These are phyloP conservation scores for Suhomyces kunorum DNA, from an alignment of 1,139 yeast genomes.

Conservation along the genomic window DNA sequence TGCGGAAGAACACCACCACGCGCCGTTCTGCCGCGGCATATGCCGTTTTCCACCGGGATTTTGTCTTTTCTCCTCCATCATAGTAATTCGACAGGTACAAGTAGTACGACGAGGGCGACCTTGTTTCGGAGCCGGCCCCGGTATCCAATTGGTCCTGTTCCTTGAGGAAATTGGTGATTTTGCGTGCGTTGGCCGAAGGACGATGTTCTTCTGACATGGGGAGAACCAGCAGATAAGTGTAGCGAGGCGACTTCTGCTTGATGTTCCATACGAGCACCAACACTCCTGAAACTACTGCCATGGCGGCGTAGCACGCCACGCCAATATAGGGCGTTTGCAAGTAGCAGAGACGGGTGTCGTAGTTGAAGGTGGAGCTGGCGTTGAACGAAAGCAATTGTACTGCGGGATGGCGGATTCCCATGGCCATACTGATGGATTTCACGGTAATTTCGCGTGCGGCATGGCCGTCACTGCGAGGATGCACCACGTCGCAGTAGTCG, in stretches of 20 bases:
- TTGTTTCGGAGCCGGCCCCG: conserved; percentile 6
- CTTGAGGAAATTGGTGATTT: conserved; percentile 20
- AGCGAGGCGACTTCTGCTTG: conserved; percentile 26
- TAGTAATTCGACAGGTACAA: conserved; percentile 15
- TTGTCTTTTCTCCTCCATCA: conserved; percentile 1
- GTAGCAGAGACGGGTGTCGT: conserved; percentile 48
- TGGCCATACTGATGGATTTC: conserved; percentile 60
- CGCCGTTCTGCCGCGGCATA: neutral
- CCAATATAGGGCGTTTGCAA: conserved; percentile 52
- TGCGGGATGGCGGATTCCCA: conserved; percentile 57
- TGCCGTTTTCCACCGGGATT: neutral
- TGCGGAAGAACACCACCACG: conserved; percentile 10
- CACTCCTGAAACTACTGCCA: conserved; percentile 38
- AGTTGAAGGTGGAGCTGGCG: conserved; percentile 25
- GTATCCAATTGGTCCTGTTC: conserved; percentile 19
- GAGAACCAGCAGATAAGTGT: conserved; percentile 19
- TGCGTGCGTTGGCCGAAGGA: conserved; percentile 16
- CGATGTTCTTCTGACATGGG: conserved; percentile 17
- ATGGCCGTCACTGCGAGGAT: conserved; percentile 23
- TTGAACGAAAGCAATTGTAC: conserved; percentile 49
- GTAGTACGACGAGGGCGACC: conserved; percentile 13
- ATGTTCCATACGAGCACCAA: conserved; percentile 34
- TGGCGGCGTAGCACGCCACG: conserved; percentile 36
- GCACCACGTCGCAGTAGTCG: conserved; percentile 54
- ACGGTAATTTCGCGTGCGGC: conserved; percentile 48